Conservation (phyloP, 2,329 filamentous ascomycete genomes). For the Mycocentrospora acerina region DNA sequence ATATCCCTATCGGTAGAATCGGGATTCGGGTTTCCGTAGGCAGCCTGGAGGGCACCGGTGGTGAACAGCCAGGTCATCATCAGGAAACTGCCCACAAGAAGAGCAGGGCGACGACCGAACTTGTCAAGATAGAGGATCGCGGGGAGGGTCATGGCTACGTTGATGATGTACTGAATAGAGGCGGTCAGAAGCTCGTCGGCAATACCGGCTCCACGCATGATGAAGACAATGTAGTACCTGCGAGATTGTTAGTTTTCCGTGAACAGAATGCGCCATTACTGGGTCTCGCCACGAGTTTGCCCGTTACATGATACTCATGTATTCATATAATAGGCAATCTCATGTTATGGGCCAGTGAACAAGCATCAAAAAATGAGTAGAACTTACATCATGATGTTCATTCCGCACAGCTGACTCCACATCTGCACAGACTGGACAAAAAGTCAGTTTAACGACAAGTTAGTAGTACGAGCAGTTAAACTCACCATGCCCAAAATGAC, state of each 20-base stretch:
- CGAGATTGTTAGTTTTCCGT: slow-evolving; percentile 1
- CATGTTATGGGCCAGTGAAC: too few relatives aligned
- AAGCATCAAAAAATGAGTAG: too few relatives aligned
- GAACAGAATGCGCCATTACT: too few relatives aligned
- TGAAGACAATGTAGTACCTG: slow-evolving; percentile 57
- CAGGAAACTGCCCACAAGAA: slow-evolving; percentile 58
- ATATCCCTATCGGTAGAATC: slow-evolving; percentile 45
- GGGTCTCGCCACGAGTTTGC: too few relatives aligned
- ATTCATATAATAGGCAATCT: too few relatives aligned
- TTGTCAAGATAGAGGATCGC: slow-evolving; percentile 63
- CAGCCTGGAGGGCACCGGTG: slow-evolving; percentile 60
- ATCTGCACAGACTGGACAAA: slow-evolving; percentile 4
- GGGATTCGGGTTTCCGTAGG: slow-evolving; percentile 52
- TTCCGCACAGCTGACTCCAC: slow-evolving; percentile 45
- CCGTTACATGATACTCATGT: too few relatives aligned
- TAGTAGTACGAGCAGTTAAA: too few relatives aligned
- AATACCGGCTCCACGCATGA: slow-evolving; percentile 61
- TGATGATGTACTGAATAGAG: slow-evolving; percentile 66
- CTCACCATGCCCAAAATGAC: slow-evolving; percentile 55
- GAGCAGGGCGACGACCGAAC: slow-evolving; percentile 58
- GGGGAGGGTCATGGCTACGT: slow-evolving; percentile 60
- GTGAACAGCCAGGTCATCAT: slow-evolving; percentile 64
- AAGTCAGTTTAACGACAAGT: too few relatives aligned
- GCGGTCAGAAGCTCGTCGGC: slow-evolving; percentile 60
- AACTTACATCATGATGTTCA: slow-evolving; percentile 60